Base-by-base conservation (phyloP, 1,139 yeast species). In the Yamadazyma jaroonii region DNA sequence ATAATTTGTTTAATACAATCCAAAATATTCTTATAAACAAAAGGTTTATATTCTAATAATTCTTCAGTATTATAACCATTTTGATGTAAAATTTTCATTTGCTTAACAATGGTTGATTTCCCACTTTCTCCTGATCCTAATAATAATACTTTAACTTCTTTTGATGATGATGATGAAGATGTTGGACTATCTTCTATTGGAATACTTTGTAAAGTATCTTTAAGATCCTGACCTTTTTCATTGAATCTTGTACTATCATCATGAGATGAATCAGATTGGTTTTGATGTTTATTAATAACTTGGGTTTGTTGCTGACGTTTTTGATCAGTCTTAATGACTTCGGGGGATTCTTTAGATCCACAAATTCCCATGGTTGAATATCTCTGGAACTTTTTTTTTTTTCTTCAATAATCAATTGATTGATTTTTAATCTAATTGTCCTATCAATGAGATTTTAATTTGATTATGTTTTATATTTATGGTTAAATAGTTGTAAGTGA, bases 101-200 rank as follows among this genome's bases (percentile, higher is more conserved):
- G 92, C 53, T 83, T 84, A 35, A 84, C 75, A 34, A 84, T 79
- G 4, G 92, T 84, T 3, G 89, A 81, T 52, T 84, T 84, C 11
- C 92, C 92, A 50, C 84, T 76, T 53, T 84, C 94, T 20, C 92
- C 94, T 0, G 90, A 80, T 6, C 94, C 94, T 37, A 84, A 61
- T 30, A 84, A 62, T 27, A 84, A 62, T 30, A 82, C 78, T 54
- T 84, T 84, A 25, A 81, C 76, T 45, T 76, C 80, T 41, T 68
- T 67, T 21, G 39, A 32, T 13, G n/a, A 5, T 20, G 28, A 6
- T 10, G 12, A 10, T 9, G 25, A 24, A 20, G 21, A 8, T 12
- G 15, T 28, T n/a, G n/a, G n/a, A 25, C 15, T 29, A 38, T 30
- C 31, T n/a, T 24, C 14, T 3, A 27, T 13, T 11, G 29, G 20